Conservation (phyloP, 163 green algal species). For the Smithsoniella earleae region DNA sequence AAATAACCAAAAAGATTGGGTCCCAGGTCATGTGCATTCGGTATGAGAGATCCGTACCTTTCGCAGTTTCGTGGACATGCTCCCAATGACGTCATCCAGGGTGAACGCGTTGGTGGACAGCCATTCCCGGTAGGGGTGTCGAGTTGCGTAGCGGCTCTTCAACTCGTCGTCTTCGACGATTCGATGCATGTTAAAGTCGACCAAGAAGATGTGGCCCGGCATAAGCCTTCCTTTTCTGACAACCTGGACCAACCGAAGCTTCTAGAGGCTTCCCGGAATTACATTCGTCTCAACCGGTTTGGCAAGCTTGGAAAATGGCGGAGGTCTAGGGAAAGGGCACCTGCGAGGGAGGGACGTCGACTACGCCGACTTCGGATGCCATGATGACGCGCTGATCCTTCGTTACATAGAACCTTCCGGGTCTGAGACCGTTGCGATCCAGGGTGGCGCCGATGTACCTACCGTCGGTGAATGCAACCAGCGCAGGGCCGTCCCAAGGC, state of each 20-base stretch:
- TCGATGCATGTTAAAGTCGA: slow-evolving; percentile 84
- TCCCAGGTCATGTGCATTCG: no score
- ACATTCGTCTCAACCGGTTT: no score
- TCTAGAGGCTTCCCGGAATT: no score
- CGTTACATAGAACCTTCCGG: slow-evolving; percentile 86
- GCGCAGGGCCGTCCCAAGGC: slow-evolving; percentile 90
- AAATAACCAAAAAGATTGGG: no score
- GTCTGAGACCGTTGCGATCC: slow-evolving; percentile 88
- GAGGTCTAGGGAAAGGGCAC: no score
- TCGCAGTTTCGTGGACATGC: no score
- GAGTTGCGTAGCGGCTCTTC: slow-evolving; percentile 68
- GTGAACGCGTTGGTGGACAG: slow-evolving; percentile 61
- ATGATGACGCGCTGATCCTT: slow-evolving; percentile 74
- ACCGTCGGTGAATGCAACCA: slow-evolving; percentile 87
- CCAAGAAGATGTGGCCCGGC: slow-evolving; percentile 92
- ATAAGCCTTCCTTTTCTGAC: slow-evolving; percentile 82
- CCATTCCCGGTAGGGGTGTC: slow-evolving; percentile 76
- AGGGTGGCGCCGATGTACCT: slow-evolving; percentile 86
- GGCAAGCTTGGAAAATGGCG: no score
- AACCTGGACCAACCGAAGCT: no score
- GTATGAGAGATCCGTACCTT: no score
- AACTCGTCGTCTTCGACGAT: slow-evolving; percentile 85
- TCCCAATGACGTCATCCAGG: slow-evolving; percentile 50
- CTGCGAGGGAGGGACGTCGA: slow-evolving; percentile 76
- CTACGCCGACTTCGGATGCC: slow-evolving; percentile 85